These are phyloP conservation scores for Spiraea crenata DNA, from an alignment of 331 rosid genomes.

Conservation along the genomic window DNA sequence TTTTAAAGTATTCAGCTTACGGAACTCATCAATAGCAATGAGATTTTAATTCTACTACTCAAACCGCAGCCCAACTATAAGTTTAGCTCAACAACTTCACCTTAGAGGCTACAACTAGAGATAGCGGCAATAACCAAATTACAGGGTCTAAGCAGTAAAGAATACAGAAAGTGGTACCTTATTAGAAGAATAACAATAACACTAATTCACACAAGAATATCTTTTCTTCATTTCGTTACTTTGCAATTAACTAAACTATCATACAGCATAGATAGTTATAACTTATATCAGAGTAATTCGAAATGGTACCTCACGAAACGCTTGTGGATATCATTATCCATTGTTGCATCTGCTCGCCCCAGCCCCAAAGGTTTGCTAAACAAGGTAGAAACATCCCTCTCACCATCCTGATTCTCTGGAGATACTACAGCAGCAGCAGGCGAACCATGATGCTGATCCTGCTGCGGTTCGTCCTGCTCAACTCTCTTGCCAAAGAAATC, in stretches of 20 bases:
- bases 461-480: slow-evolving; percentile 52
- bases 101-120: not conserved
- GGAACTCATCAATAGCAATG: not conserved
- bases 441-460: slow-evolving; percentile 25
- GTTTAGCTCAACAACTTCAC: not conserved
- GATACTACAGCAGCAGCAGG: slow-evolving; percentile 23
- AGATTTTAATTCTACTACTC: not conserved
- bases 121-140: slow-evolving; percentile 1
- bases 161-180: not conserved
- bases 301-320: slow-evolving; percentile 69
- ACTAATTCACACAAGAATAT: not conserved
- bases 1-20: not conserved
- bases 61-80: not conserved
- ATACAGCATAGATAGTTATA: not conserved
- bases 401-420: slow-evolving; percentile 44
- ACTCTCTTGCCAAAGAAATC: slow-evolving; percentile 74
- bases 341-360: slow-evolving; percentile 47
- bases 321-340: slow-evolving; percentile 65
- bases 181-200: not conserved
- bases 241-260: not conserved
- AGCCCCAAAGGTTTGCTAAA: slow-evolving; percentile 53
- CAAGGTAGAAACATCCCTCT: slow-evolving; percentile 34
- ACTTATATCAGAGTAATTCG: not conserved
- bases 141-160: not conserved
- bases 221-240: not conserved